Base-by-base conservation (phyloP, 2,329 filamentous ascomycete species). In the Colletotrichum orbiculare region DNA sequence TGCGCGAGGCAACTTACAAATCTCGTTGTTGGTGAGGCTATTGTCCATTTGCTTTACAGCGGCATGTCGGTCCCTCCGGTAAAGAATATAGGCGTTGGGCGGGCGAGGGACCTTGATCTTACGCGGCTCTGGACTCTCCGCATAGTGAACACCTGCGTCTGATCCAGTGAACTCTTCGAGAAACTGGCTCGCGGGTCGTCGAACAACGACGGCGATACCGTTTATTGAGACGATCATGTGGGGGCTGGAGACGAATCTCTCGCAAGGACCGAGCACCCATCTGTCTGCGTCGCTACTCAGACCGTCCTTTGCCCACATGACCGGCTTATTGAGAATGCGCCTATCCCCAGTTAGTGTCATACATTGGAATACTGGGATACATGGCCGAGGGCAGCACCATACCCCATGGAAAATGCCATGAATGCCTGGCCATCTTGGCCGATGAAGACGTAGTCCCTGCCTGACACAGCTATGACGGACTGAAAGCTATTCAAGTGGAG, bases 81-180 rank as follows among this genome's bases (percentile, higher is more conserved):
- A 78, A 2, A 78, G 67, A 47, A 77, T 77, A 71, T 72, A 78
- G 37, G 70, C 69, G 49, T 78, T 77, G 41, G 70, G 68, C 3
- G 75, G 73, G 5, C 74, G 73, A 35, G 73, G 72, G 35, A 76
- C 72, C 34, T 49, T 60, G 45, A 58, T 47, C 43, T 64, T 68
- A 34, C 41, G 37, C 35, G 57, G 50, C 41, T 62, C 62, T 8
- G 62, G 62, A 34, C 50, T 39, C 34, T 47, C 54, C n/a, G 37
- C 34, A n/a, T 41, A 52, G 15, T 49, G 17, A 8, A 15, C 33
- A 2, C 39, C 52, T 5, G 58, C 10, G 13, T 39, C 62, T 12
- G 58, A 39, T 8, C 38, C 47, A 17, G 47, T 12, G 13, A 41
- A 38, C 10, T 65, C 46, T 12, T 62, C 62, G 3, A 65, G 50